These are phyloP conservation scores for Talaromyces sp. DNA, from an alignment of 2,329 filamentous ascomycete genomes.

Conservation along the genomic window DNA sequence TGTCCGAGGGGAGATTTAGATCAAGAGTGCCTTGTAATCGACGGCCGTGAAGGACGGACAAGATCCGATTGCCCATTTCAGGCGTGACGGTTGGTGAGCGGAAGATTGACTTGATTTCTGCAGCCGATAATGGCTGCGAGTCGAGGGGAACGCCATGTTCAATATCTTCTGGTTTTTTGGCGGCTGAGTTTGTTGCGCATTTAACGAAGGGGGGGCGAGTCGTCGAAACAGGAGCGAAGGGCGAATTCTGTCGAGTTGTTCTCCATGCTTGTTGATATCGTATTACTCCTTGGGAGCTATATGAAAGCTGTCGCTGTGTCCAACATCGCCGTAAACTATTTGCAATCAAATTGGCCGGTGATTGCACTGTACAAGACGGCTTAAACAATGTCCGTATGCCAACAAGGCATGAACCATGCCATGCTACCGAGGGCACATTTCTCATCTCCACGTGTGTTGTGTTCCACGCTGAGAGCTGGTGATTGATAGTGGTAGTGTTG, in stretches of 20 bases:
- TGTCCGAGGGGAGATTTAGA: constrained; percentile 42
- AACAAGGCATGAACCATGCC: constrained; percentile 40
- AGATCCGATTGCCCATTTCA: constrained; percentile 37
- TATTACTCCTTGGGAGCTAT: not conserved
- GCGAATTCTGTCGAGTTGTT: too few species aligned
- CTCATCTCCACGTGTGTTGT: constrained; percentile 36
- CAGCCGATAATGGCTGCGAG: constrained; percentile 32
- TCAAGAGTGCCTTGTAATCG: constrained; percentile 48
- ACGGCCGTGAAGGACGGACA: constrained; percentile 44
- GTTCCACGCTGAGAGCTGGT: constrained; percentile 9
- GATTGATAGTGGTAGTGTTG: not conserved
- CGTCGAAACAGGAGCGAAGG: not conserved
- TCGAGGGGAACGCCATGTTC: constrained; percentile 33
- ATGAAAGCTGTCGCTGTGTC: constrained; percentile 11
- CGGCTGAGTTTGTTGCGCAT: constrained; percentile 15
- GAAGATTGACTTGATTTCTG: constrained; percentile 39
- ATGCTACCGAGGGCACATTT: constrained; percentile 43
- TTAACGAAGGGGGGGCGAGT: not conserved
- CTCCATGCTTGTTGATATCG: constrained; percentile 11
- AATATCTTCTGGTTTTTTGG: not conserved
- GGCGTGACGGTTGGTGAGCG: constrained; percentile 31
- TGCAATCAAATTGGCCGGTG: constrained; percentile 19
- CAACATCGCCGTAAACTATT: constrained; percentile 8
- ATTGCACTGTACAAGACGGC: constrained; percentile 18
- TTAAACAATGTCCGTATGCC: constrained; percentile 32